phyloP scores from a whole-genome alignment of 2,329 filamentous ascomycete species.

The Aspergillus sp. region DNA sequence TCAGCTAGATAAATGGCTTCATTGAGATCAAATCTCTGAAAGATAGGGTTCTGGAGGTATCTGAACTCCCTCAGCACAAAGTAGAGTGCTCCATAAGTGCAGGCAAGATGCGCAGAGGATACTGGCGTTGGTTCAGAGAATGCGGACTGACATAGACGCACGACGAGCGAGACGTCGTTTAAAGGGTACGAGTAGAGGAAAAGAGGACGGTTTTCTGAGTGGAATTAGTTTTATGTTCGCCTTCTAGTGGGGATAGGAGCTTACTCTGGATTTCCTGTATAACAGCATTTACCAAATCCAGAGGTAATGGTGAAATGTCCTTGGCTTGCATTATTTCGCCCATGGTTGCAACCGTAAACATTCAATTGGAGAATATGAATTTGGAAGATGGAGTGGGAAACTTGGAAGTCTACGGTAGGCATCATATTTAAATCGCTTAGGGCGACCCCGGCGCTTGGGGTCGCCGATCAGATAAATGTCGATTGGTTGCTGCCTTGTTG shows the following conservation, averaged over 20 bases:
- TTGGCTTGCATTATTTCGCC: background rate
- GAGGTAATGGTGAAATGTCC: background rate
- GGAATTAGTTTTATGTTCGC: background rate
- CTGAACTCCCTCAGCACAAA: conserved; percentile 20
- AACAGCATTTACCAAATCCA: background rate
- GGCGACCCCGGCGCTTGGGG: too few species aligned
- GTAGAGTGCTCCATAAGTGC: conserved; percentile 17
- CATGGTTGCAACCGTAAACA: background rate
- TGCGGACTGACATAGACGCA: conserved; percentile 10
- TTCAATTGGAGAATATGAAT: background rate
- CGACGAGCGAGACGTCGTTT: background rate
- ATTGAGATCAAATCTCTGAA: conserved; percentile 15
- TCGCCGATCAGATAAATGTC: too few species aligned
- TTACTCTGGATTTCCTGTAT: background rate
- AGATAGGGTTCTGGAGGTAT: conserved; percentile 4
- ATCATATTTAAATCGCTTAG: background rate
- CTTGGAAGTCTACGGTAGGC: background rate
- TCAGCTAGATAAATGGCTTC: conserved; percentile 8
- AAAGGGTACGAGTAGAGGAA: conserved; percentile 1
- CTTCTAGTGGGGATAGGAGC: background rate
- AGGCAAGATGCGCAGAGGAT: conserved; percentile 12
- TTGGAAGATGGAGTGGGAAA: background rate
- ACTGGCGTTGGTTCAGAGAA: conserved; percentile 13
- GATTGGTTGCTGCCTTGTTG: background rate
- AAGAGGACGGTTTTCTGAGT: background rate